These are phyloP conservation scores for Hemileia vastatrix DNA, from an alignment of 1,284 basidiomycete species.

Conservation along the genomic window DNA sequence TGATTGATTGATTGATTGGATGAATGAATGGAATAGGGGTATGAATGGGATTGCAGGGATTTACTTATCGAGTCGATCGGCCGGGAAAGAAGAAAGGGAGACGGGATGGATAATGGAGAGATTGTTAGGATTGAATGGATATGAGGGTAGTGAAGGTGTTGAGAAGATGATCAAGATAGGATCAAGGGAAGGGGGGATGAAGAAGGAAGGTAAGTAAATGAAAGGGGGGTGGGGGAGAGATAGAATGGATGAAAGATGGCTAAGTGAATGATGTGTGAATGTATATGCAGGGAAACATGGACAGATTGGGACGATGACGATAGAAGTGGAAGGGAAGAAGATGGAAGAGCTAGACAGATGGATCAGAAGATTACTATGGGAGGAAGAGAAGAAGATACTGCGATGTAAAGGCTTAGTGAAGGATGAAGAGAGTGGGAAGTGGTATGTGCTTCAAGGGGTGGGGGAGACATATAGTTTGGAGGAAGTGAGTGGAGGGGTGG, in stretches of 20 bases:
- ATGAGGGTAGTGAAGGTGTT: neutral
- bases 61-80: neutral
- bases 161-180: neutral
- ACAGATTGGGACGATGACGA: constrained; percentile 12
- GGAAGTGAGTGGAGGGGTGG: neutral
- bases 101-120: no score
- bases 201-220: neutral
- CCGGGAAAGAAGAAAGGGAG: no score
- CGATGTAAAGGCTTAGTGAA: constrained; percentile 21
- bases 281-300: no score
- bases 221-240: neutral
- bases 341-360: constrained; percentile 14
- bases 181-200: neutral
- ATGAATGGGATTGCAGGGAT: neutral
- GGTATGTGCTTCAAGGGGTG: constrained; percentile 20
- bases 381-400: constrained; percentile 12
- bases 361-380: constrained; percentile 18
- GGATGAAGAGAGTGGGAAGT: constrained; percentile 16
- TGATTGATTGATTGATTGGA: neutral
- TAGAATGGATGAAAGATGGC: no score
- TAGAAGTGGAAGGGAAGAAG: neutral
- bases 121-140: neutral
- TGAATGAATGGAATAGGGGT: neutral
- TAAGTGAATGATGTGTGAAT: no score
- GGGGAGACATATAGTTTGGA: constrained; percentile 20